phyloP scores from a whole-genome alignment of 1,284 basidiomycete species.

The Puccinia brachypodii region DNA sequence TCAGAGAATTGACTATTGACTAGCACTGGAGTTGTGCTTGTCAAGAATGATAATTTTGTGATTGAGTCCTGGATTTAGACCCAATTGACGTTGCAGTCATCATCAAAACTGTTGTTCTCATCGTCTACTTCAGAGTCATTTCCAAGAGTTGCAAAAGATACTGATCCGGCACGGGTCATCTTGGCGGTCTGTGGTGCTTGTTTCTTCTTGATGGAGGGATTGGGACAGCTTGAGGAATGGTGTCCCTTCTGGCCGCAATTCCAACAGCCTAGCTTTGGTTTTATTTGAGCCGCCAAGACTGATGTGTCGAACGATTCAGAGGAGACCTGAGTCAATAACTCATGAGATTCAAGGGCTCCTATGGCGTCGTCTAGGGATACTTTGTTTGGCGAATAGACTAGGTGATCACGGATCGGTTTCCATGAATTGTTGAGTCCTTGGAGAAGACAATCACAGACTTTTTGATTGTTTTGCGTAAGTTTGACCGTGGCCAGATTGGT shows the following conservation, averaged over 20 bases:
- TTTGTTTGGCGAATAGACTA: background rate
- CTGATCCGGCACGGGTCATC: background rate
- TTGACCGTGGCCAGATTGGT: background rate
- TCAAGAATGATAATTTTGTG: background rate
- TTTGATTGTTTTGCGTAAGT: background rate
- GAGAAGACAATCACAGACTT: background rate
- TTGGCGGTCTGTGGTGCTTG: background rate
- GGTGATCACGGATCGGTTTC: background rate
- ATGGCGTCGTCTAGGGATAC: background rate
- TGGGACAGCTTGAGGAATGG: background rate
- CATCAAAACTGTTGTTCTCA: background rate
- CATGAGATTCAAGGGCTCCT: background rate
- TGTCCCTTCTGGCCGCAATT: conserved; percentile 5
- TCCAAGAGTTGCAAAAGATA: background rate
- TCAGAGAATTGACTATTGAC: background rate
- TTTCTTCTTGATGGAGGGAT: background rate
- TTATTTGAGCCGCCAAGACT: background rate
- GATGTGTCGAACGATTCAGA: background rate
- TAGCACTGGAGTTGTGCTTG: conserved; percentile 4
- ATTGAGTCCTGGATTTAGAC: conserved; percentile 9
- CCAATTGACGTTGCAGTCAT: background rate
- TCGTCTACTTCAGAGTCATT: background rate
- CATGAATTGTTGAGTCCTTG: background rate
- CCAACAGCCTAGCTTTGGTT: background rate
- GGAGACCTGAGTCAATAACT: background rate